Percentiles rank a stretch among this genome's conserved stretches.
These are phyloP conservation scores for Eucalyptus pauciflora DNA, from an alignment of 345 rosid genomes.

Conservation along the genomic window DNA sequence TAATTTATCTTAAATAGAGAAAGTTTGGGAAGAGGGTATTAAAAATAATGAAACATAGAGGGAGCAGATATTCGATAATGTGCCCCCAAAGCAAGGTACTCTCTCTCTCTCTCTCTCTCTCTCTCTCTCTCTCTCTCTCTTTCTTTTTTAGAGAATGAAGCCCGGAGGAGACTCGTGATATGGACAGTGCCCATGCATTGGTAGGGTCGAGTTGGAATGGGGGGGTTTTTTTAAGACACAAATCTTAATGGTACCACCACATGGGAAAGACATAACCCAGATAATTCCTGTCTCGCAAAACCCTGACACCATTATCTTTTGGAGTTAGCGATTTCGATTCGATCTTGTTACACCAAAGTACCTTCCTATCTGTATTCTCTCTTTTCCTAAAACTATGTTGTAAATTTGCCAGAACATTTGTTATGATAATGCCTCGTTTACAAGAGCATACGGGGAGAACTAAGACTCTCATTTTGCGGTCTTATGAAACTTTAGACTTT, in stretches of 20 bases:
- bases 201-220: not conserved
- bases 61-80: not conserved
- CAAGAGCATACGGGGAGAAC: not conserved
- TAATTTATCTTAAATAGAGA: not conserved
- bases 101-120: too few species aligned
- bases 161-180: not conserved
- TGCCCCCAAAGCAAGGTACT: not conserved
- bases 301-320: constrained; percentile 27
- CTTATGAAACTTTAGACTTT: not conserved
- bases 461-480: not conserved
- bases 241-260: not conserved
- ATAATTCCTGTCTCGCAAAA: constrained; percentile 36
- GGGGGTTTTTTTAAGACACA: not conserved
- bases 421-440: not conserved
- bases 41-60: not conserved
- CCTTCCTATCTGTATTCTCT: not conserved
- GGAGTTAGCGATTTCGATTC: not conserved
- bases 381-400: not conserved
- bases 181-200: not conserved
- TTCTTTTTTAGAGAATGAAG: not conserved
- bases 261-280: constrained; percentile 6
- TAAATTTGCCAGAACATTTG: not conserved
- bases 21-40: not conserved
- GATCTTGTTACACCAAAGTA: not conserved
- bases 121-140: not conserved